Evolutionary conservation across 176 grass and related monocot genomes (phyloP).

Genomic region (Eragrostis nindensis): DNA sequence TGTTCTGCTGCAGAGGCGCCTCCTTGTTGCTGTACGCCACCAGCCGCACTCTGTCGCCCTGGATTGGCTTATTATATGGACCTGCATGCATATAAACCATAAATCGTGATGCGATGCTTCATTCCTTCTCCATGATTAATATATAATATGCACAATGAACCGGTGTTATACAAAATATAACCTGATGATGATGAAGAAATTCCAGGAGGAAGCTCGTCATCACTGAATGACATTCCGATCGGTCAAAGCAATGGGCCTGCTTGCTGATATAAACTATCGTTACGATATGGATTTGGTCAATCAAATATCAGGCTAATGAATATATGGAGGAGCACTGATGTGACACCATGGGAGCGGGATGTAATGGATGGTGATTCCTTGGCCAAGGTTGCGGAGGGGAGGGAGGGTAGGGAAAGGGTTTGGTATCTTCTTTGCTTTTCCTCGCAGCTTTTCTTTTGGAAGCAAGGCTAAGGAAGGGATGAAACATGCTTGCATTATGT

Average conservation of each 20-base stretch:
- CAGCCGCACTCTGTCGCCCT: conserved; percentile 6
- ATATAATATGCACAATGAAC: background rate
- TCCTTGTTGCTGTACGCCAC: background rate
- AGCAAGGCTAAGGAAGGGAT: background rate
- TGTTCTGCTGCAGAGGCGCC: conserved; percentile 9
- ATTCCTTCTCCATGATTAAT: background rate
- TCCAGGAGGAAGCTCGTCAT: background rate
- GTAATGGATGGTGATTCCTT: background rate
- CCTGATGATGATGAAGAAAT: background rate
- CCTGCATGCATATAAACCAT: conserved; percentile 5
- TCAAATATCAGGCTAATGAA: background rate
- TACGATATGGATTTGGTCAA: background rate
- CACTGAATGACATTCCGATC: background rate
- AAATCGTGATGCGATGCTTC: too few species aligned
- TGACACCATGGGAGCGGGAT: background rate
- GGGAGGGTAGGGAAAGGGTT: background rate
- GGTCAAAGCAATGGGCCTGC: background rate
- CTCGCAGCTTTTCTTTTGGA: background rate
- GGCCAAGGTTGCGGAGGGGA: background rate
- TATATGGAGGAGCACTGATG: background rate
- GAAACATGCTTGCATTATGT: background rate
- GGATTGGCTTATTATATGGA: background rate
- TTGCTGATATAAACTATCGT: background rate
- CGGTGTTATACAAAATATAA: too few species aligned
- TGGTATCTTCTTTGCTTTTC: conserved; percentile 37